Conservation (phyloP, 192 early-diverging fungal genomes). For the Haplosporangium gracile region DNA sequence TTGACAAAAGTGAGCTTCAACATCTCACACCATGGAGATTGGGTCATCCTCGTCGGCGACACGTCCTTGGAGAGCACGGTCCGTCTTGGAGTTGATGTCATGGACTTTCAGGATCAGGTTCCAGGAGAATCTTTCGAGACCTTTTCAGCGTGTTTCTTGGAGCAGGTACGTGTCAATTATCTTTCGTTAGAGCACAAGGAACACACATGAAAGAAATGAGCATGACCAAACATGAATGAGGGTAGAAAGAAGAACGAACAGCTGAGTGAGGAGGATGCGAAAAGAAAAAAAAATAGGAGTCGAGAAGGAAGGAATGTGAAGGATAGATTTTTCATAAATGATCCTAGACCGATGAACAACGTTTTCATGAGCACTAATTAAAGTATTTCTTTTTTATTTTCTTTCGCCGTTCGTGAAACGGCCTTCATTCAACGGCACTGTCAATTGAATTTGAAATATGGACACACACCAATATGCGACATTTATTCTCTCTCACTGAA, state of each 20-base stretch:
- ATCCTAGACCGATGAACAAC: neutral
- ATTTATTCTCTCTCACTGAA: neutral
- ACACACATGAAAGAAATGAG: neutral
- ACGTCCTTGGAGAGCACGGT: slow-evolving; percentile 33
- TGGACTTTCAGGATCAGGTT: slow-evolving; percentile 58
- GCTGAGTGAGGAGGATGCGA: too few relatives aligned
- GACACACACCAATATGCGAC: neutral
- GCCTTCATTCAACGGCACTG: neutral
- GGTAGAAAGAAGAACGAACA: neutral
- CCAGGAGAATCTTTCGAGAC: slow-evolving; percentile 40
- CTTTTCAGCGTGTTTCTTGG: slow-evolving; percentile 53
- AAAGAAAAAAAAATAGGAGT: neutral
- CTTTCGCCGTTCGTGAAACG: neutral
- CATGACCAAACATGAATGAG: neutral
- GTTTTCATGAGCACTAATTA: neutral
- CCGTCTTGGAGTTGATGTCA: slow-evolving; percentile 66
- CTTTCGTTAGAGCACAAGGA: neutral
- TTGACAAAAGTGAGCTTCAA: slow-evolving; percentile 60
- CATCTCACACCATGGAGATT: slow-evolving; percentile 73
- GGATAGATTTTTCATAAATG: neutral
- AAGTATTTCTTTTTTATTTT: neutral
- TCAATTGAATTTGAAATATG: neutral
- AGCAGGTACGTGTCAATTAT: slow-evolving; percentile 37
- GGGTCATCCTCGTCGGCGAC: slow-evolving; percentile 66
- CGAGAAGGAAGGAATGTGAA: neutral